phyloP scores from a whole-genome alignment of 257 asterid species.

The Henckelia pumila region DNA sequence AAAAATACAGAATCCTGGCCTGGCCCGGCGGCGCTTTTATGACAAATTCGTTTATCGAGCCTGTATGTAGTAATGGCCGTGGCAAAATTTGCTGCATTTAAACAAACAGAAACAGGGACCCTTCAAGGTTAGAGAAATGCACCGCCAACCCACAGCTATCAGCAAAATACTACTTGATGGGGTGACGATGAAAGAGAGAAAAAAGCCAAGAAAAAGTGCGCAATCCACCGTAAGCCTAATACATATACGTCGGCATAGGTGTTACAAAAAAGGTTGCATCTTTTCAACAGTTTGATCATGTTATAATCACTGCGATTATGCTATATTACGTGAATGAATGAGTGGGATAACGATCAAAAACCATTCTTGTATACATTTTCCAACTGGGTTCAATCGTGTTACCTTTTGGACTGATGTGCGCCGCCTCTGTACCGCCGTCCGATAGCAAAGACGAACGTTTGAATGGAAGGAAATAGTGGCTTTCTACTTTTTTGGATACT shows the following conservation, averaged over 20 bases:
- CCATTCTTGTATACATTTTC: too few relatives aligned
- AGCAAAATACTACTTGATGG: neutral
- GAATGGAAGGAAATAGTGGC: neutral
- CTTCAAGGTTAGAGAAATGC: neutral
- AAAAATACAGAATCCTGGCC: slow-evolving; percentile 61
- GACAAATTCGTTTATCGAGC: slow-evolving; percentile 34
- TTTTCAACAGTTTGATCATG: neutral
- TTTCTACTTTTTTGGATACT: too few relatives aligned
- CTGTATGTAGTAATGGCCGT: slow-evolving; percentile 48
- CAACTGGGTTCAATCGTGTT: neutral
- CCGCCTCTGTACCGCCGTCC: neutral
- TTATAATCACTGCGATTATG: neutral
- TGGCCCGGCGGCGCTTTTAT: slow-evolving; percentile 40
- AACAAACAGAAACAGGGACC: neutral
- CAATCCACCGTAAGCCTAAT: neutral
- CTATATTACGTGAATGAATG: too few relatives aligned
- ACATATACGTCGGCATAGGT: neutral
- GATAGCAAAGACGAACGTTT: neutral
- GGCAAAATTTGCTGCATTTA: slow-evolving; percentile 22
- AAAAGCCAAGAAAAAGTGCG: neutral
- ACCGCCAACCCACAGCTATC: neutral
- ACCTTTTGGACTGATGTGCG: neutral
- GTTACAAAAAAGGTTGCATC: neutral
- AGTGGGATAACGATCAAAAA: neutral
- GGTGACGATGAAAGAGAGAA: neutral